phyloP scores from a whole-genome alignment of 192 early-diverging fungal species.

The Coemansia sp. region DNA sequence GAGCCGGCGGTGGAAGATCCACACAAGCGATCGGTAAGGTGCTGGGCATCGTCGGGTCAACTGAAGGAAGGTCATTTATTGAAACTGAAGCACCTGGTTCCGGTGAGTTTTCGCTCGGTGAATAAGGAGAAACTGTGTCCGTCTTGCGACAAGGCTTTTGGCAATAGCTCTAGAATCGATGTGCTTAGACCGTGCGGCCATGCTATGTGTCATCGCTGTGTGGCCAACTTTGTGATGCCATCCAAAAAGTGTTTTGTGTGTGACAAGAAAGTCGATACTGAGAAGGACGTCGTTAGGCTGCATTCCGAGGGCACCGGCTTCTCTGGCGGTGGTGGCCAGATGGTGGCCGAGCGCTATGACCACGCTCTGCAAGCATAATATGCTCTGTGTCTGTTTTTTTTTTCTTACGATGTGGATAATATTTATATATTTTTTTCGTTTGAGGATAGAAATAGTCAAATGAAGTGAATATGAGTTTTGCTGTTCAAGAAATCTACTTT shows the following conservation, averaged over 20 bases:
- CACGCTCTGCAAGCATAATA: conserved; percentile 42
- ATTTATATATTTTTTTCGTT: conserved; percentile 6
- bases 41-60: conserved; percentile 17
- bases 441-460: neutral
- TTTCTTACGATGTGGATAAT: neutral
- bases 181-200: conserved; percentile 41
- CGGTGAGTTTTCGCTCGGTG: conserved; percentile 21
- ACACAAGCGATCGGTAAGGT: conserved; percentile 12
- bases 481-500: neutral
- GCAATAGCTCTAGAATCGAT: conserved; percentile 42
- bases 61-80: conserved; percentile 9
- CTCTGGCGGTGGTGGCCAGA: conserved; percentile 40
- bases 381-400: neutral
- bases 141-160: conserved; percentile 41
- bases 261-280: conserved; percentile 10
- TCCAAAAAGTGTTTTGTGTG: conserved; percentile 43
- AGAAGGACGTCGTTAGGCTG: conserved; percentile 17
- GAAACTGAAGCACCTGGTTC: conserved; percentile 33
- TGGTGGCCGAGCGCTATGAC: conserved; percentile 44
- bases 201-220: conserved; percentile 44
- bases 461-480: neutral
- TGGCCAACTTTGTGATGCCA: conserved; percentile 37
- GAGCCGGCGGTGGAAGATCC: conserved; percentile 16
- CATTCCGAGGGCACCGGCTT: conserved; percentile 48
- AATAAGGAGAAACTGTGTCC: conserved; percentile 41